Base-by-base conservation (phyloP, 441 rosid species). In the Populus tomentosa region DNA sequence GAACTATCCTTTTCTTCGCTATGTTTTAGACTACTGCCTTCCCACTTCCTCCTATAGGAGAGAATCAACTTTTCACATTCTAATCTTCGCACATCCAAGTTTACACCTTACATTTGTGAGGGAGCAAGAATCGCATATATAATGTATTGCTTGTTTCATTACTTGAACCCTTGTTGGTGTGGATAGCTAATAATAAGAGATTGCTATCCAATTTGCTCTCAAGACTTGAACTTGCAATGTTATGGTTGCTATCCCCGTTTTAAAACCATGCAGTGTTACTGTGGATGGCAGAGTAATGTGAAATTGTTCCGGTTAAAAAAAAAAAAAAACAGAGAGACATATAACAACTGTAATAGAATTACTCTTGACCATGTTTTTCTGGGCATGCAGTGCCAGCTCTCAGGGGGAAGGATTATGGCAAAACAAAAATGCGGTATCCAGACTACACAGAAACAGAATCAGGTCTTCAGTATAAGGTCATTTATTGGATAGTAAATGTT, bases 401-500 rank as follows among this genome's bases (percentile, higher is more conserved):
- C 42, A 85, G 98, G 80, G 98, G 97, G 13, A 95, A 95, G 75
- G 97, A 93, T 86, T 95, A 95, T 73, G 99, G 99, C 70, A 95
- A 95, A 89, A 71, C 97, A 14, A 95, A 89, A 82, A 93, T 93
- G 97, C 83, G 85, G 77, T 95, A 84, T 84, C 97, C 99, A 1
- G 98, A 93, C 82, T 95, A 92, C 83, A 88, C 80, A 9, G 90
- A 89, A 82, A 92, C 99, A 1, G 89, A 81, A 71, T 89, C 97
- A 73, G 99, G 97, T 81, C 98, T 95, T 86, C 99, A 95, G 85
- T 93, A 89, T 84, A 93, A 95, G 98, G 97, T 93, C 76, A 70
- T 35, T n/a, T 69, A 28, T 78, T 50, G 10, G 40, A 61, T 62
- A 20, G 40, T 64, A 50, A 73, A 78, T 73, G 6, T 77, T 28